A percentile compares a stretch with the other conserved stretches of the same genome.
Conservation (phyloP, 768 basidiomycete species). For the Hericium coralloides region DNA sequence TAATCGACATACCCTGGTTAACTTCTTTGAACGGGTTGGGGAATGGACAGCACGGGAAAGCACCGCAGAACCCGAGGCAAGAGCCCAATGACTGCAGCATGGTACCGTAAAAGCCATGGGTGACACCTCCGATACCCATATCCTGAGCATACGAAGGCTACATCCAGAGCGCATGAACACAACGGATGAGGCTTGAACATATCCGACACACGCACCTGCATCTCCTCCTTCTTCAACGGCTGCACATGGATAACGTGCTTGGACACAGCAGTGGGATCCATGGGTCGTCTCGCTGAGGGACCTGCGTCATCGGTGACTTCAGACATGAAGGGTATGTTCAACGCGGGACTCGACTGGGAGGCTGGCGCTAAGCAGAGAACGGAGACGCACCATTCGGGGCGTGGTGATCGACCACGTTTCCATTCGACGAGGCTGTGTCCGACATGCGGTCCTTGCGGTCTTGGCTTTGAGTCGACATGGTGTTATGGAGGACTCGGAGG, state of each 20-base stretch:
- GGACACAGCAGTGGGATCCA: neutral
- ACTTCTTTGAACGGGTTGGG: slow-evolving; percentile 86
- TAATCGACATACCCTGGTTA: slow-evolving; percentile 51
- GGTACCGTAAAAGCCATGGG: slow-evolving; percentile 82
- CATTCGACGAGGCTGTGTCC: neutral
- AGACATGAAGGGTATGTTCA: slow-evolving; percentile 9
- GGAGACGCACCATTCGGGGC: slow-evolving; percentile 11
- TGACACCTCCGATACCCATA: slow-evolving; percentile 64
- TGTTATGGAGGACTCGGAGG: no score
- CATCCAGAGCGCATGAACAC: neutral
- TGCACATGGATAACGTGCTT: slow-evolving; percentile 67
- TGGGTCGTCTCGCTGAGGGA: neutral
- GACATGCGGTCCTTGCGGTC: slow-evolving; percentile 11
- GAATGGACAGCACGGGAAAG: slow-evolving; percentile 75
- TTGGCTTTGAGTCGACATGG: neutral
- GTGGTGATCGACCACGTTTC: slow-evolving; percentile 14
- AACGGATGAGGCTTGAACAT: slow-evolving; percentile 3
- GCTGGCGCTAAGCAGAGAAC: neutral
- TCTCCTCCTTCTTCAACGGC: slow-evolving; percentile 74
- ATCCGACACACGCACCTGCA: slow-evolving; percentile 54
- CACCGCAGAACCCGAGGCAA: slow-evolving; percentile 59
- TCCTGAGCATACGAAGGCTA: slow-evolving; percentile 93
- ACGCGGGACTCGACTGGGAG: neutral
- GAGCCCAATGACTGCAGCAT: slow-evolving; percentile 64
- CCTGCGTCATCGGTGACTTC: slow-evolving; percentile 55